Conservation (phyloP, 306 rosid genomes). For the Cyamopsis tetragonoloba region DNA sequence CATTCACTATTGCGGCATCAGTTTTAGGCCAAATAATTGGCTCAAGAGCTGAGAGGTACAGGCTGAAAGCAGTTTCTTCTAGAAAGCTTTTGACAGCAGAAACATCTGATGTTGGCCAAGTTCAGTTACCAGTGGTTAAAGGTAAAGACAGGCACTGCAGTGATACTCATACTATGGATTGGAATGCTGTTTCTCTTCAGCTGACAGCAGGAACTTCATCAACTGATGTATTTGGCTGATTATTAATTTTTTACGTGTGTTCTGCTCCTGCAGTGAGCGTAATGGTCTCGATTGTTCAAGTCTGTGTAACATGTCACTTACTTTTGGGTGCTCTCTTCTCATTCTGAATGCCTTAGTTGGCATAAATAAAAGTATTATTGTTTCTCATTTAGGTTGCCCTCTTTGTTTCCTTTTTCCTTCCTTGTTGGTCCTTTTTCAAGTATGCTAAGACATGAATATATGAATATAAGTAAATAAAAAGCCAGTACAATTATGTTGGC, state of each 20-base stretch:
- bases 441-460: conserved; percentile 6
- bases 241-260: conserved; percentile 23
- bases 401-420: not conserved
- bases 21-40: conserved; percentile 91
- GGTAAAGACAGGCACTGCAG: conserved; percentile 51
- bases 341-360: conserved; percentile 29
- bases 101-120: conserved; percentile 32
- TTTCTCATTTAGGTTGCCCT: not conserved
- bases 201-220: conserved; percentile 56
- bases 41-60: conserved; percentile 81
- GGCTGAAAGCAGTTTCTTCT: conserved; percentile 55
- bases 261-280: conserved; percentile 24
- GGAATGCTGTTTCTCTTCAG: conserved; percentile 67
- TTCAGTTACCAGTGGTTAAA: conserved; percentile 38
- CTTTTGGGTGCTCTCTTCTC: conserved; percentile 3
- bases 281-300: conserved; percentile 26
- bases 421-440: not conserved
- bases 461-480: not conserved
- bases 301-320: conserved; percentile 30
- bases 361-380: conserved; percentile 27
- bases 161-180: conserved; percentile 43
- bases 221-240: conserved; percentile 60
- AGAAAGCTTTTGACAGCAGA: conserved; percentile 37
- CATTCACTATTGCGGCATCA: conserved; percentile 93
- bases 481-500: not conserved